Percentiles rank a stretch among this genome's conserved stretches.
Conservation (phyloP, 148 eudicot species). For the Silene latifolia region DNA sequence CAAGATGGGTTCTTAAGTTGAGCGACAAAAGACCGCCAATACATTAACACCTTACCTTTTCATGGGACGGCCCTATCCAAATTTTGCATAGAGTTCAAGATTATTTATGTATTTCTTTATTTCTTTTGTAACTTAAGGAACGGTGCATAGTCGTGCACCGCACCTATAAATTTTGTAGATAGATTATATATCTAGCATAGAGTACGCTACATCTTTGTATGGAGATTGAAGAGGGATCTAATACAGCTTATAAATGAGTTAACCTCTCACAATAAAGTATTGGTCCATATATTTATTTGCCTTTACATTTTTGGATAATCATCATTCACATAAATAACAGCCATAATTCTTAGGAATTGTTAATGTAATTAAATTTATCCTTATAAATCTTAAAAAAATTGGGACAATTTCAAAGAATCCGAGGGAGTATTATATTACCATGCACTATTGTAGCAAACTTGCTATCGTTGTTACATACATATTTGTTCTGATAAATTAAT, state of each 20-base stretch:
- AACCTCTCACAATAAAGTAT: no score
- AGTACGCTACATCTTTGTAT: not conserved
- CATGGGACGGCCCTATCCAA: not conserved
- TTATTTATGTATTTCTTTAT: conserved; percentile 9
- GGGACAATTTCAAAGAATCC: no score
- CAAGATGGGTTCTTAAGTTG: not conserved
- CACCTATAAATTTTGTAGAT: conserved; percentile 25
- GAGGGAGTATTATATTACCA: no score
- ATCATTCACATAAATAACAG: no score
- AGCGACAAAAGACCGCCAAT: not conserved
- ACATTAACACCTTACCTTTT: not conserved
- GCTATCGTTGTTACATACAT: no score
- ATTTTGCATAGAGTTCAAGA: not conserved
- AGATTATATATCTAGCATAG: not conserved
- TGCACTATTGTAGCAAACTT: no score
- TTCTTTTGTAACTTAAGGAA: not conserved
- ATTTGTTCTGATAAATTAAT: no score
- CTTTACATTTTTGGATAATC: no score
- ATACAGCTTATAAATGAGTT: not conserved
- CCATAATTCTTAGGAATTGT: no score
- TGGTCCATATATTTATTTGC: no score
- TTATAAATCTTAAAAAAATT: no score
- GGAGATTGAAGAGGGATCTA: conserved; percentile 2
- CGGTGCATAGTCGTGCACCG: conserved; percentile 22
- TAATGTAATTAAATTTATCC: no score